Evolutionary conservation across 495 filamentous ascomycete species (phyloP).

Genomic region (Penicillium coprophilum): DNA sequence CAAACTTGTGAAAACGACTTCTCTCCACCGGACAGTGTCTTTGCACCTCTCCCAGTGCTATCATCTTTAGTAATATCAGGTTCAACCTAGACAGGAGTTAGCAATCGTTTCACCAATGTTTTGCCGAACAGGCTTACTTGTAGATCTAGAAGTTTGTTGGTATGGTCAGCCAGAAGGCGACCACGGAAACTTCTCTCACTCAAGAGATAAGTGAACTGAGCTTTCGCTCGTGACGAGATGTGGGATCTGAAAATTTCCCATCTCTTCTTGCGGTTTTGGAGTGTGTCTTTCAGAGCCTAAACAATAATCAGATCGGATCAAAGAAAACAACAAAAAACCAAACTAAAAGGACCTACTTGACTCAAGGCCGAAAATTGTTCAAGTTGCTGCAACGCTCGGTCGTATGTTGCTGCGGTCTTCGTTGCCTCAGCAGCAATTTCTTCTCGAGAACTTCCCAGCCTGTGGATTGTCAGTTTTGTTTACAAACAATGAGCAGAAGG

Average conservation of each 20-base stretch:
- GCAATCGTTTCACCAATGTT: constrained; percentile 3
- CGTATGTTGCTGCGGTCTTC: constrained; percentile 42
- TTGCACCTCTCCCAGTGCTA: constrained; percentile 72
- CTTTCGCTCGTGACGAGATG: constrained; percentile 80
- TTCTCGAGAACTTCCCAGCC: constrained; percentile 65
- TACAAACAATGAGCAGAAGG: background rate
- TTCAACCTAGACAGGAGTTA: constrained; percentile 51
- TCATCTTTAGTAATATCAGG: constrained; percentile 73
- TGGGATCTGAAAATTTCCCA: constrained; percentile 78
- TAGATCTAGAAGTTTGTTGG: constrained; percentile 68
- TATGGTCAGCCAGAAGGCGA: constrained; percentile 73
- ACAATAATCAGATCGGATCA: background rate
- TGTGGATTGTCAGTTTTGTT: constrained; percentile 30
- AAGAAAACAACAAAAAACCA: background rate
- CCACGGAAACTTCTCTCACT: constrained; percentile 88
- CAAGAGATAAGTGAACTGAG: constrained; percentile 83
- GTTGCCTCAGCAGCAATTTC: constrained; percentile 57
- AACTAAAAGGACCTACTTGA: constrained; percentile 40
- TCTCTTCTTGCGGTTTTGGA: constrained; percentile 67
- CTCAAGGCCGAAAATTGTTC: constrained; percentile 53
- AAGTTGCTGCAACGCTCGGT: constrained; percentile 47
- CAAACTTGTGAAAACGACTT: constrained; percentile 98
- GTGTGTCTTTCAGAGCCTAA: constrained; percentile 60
- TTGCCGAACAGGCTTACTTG: constrained; percentile 47
- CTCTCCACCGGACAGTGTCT: constrained; percentile 91